phyloP scores from a whole-genome alignment of 2,329 filamentous ascomycete genomes.

The Xylaria multiplex region DNA sequence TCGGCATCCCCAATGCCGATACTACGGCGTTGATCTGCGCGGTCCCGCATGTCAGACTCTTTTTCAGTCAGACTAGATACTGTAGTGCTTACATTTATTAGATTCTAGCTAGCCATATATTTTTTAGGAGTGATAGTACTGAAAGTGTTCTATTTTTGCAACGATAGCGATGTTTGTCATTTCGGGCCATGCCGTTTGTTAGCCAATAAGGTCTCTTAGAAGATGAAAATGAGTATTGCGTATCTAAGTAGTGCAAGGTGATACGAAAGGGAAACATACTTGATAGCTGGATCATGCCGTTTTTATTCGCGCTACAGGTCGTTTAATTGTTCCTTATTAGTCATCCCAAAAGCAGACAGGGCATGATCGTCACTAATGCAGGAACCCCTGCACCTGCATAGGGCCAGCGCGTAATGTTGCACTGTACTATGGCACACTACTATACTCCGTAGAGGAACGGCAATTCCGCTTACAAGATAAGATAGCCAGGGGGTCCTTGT shows the following conservation, averaged over 20 bases:
- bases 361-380: conserved; percentile 27
- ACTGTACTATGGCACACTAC: too few relatives aligned
- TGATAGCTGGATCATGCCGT: background rate
- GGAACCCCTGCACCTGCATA: conserved; percentile 23
- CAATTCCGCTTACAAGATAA: background rate
- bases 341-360: background rate
- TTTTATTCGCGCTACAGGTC: too few relatives aligned
- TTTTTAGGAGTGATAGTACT: background rate
- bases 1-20: background rate
- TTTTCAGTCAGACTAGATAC: background rate
- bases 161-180: too few relatives aligned
- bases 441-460: background rate
- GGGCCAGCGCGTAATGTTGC: background rate
- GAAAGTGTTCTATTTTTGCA: too few relatives aligned
- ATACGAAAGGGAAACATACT: too few relatives aligned
- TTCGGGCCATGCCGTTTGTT: too few relatives aligned
- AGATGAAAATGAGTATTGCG: too few relatives aligned
- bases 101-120: background rate
- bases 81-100: background rate
- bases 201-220: too few relatives aligned
- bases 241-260: too few relatives aligned
- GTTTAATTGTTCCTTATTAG: background rate
- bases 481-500: too few relatives aligned
- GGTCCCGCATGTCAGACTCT: background rate
- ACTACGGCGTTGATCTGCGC: background rate